These are phyloP conservation scores for Fusarium sp. DNA, from an alignment of 2,329 filamentous ascomycete genomes.

Conservation along the genomic window DNA sequence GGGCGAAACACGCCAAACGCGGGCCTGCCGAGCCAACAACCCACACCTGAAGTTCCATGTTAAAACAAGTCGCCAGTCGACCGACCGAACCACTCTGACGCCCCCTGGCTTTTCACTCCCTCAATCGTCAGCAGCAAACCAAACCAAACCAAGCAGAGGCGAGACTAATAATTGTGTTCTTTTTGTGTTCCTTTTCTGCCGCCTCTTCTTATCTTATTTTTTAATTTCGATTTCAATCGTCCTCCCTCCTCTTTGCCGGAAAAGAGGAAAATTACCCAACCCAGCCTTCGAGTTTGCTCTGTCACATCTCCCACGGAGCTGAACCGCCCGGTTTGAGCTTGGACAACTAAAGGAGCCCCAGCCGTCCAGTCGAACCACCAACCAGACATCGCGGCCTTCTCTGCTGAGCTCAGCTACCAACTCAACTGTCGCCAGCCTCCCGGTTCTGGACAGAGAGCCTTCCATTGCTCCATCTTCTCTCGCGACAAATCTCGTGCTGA, in stretches of 20 bases:
- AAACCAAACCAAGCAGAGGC: constrained; percentile 1
- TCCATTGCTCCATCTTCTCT: constrained; percentile 12
- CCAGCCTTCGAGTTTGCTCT: constrained; percentile 14
- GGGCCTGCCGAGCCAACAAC: constrained; percentile 40
- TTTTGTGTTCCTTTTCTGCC: constrained; percentile 7
- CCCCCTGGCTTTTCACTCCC: constrained; percentile 31
- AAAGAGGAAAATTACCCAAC: constrained; percentile 5
- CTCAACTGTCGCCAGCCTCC: constrained; percentile 24
- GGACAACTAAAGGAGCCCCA: constrained; percentile 17
- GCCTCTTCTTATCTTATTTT: constrained; percentile 9
- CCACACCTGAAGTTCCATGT: constrained; percentile 29
- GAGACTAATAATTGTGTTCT: constrained; percentile 27
- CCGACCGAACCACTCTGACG: constrained; percentile 36
- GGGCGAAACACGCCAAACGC: constrained; percentile 41
- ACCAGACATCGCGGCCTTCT: constrained; percentile 23
- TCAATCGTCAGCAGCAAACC: constrained; percentile 13
- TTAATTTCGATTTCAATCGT: constrained; percentile 2
- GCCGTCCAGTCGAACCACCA: constrained; percentile 31
- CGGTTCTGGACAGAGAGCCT: constrained; percentile 19
- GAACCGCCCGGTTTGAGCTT: constrained; percentile 37
- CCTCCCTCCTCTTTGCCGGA: not conserved
- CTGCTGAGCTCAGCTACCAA: constrained; percentile 17
- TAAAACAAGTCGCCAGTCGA: constrained; percentile 40
- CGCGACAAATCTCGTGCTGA: constrained; percentile 23
- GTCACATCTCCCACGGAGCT: constrained; percentile 37